Conservation (phyloP, 2,329 filamentous ascomycete species). For the Trichoderma sp. region DNA sequence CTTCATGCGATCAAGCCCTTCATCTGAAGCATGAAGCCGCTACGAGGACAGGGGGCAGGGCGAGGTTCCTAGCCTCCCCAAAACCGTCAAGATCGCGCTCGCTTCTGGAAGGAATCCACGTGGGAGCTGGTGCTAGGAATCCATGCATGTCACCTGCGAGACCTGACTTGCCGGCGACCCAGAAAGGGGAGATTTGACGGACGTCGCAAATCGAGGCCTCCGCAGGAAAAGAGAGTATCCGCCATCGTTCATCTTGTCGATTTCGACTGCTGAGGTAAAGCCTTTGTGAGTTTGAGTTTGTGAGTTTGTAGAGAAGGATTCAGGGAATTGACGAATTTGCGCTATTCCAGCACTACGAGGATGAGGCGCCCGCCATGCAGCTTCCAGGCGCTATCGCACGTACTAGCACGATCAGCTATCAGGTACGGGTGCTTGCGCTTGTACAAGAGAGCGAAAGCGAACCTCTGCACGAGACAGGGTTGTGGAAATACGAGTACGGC, state of each 20-base stretch:
- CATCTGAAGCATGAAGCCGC: neutral
- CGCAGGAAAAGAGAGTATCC: slow-evolving; percentile 1
- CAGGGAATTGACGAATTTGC: slow-evolving; percentile 3
- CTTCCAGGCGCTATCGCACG: slow-evolving; percentile 12
- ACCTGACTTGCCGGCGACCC: slow-evolving; percentile 10
- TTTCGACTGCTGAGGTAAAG: neutral
- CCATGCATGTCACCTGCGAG: slow-evolving; percentile 23
- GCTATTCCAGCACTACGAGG: slow-evolving; percentile 7
- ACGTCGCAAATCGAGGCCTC: neutral
- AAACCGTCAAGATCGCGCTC: slow-evolving; percentile 24
- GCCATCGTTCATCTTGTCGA: neutral
- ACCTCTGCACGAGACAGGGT: slow-evolving; percentile 15
- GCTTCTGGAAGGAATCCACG: slow-evolving; percentile 27
- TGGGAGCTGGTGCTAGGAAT: slow-evolving; percentile 20
- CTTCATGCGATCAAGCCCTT: neutral
- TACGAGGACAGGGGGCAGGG: neutral
- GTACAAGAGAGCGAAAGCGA: neutral
- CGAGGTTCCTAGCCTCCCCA: slow-evolving; percentile 3
- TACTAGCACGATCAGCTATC: slow-evolving; percentile 12
- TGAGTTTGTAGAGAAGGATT: neutral
- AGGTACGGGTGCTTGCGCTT: slow-evolving; percentile 1
- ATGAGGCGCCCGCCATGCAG: slow-evolving; percentile 17
- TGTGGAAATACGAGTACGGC: slow-evolving; percentile 26
- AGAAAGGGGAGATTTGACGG: slow-evolving; percentile 15
- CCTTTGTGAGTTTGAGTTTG: neutral